These are phyloP conservation scores for Coemansia sp. DNA, from an alignment of 192 early-diverging fungal species.

Conservation along the genomic window DNA sequence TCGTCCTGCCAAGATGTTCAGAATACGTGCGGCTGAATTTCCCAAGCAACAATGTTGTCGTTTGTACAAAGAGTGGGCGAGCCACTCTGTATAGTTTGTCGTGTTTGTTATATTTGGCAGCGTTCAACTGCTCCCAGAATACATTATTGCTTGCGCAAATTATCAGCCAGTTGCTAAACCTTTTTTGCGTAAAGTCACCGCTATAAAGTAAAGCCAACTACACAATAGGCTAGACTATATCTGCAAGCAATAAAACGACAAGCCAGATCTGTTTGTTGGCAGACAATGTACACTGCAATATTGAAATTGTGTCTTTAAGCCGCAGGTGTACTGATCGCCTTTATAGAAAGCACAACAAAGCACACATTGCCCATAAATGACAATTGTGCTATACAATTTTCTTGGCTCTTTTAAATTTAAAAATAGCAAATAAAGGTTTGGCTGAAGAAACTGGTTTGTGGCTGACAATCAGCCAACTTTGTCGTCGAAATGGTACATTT, in stretches of 20 bases:
- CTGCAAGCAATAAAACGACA: background rate
- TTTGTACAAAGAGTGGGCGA: background rate
- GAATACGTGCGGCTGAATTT: too few relatives aligned
- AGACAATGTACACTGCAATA: background rate
- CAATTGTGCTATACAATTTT: slow-evolving; percentile 8
- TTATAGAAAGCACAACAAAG: slow-evolving; percentile 2
- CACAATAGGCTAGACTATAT: background rate
- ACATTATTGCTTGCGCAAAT: background rate
- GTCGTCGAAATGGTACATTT: background rate
- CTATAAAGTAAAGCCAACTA: background rate
- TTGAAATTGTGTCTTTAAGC: slow-evolving; percentile 17
- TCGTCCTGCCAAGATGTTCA: too few relatives aligned
- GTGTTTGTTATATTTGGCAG: background rate
- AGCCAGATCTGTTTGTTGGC: background rate
- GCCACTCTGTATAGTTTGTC: background rate
- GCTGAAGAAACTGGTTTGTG: slow-evolving; percentile 4
- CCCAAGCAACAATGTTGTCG: background rate
- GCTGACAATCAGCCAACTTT: slow-evolving; percentile 1
- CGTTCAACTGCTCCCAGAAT: background rate
- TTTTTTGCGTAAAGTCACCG: background rate
- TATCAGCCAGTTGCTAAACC: background rate
- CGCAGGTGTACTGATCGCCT: slow-evolving; percentile 16
- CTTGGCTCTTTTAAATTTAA: background rate
- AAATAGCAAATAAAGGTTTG: background rate
- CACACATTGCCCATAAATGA: slow-evolving; percentile 5